Percentiles rank a stretch among this genome's conserved stretches.
Conservation (phyloP, 305 asterid genomes). For the Fraxinus platypoda region DNA sequence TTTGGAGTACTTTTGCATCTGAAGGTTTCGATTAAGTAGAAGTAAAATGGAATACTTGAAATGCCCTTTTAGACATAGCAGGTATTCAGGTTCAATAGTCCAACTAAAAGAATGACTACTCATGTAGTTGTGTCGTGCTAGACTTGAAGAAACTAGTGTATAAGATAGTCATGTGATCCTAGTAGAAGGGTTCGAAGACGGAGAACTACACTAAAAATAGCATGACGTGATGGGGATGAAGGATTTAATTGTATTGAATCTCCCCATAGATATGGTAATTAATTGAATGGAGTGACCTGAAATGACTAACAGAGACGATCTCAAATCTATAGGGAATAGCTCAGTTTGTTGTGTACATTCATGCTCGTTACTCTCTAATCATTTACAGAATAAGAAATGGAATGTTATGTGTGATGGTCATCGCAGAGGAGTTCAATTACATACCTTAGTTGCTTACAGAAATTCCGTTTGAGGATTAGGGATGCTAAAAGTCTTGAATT, state of each 20-base stretch:
- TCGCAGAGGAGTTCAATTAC: background rate
- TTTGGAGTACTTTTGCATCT: background rate
- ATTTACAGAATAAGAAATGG: background rate
- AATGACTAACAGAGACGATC: background rate
- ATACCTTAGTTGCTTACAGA: background rate
- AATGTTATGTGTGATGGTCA: background rate
- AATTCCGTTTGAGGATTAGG: background rate
- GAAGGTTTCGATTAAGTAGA: background rate
- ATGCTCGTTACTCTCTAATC: background rate
- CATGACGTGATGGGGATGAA: too few relatives aligned
- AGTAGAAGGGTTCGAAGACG: too few relatives aligned
- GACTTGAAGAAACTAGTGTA: too few relatives aligned
- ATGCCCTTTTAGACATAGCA: background rate
- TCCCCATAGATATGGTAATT: background rate
- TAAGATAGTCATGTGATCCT: too few relatives aligned
- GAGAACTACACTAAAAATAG: too few relatives aligned
- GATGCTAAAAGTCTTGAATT: background rate
- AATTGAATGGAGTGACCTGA: background rate
- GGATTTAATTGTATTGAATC: background rate
- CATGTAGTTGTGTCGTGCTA: too few relatives aligned
- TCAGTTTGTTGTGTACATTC: background rate
- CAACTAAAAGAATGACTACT: background rate
- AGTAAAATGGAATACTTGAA: background rate
- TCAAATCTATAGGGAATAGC: background rate
- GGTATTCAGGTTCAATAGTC: background rate